Conservation (phyloP, 2,329 filamentous ascomycete species). For the Podosphaera aphanis region DNA sequence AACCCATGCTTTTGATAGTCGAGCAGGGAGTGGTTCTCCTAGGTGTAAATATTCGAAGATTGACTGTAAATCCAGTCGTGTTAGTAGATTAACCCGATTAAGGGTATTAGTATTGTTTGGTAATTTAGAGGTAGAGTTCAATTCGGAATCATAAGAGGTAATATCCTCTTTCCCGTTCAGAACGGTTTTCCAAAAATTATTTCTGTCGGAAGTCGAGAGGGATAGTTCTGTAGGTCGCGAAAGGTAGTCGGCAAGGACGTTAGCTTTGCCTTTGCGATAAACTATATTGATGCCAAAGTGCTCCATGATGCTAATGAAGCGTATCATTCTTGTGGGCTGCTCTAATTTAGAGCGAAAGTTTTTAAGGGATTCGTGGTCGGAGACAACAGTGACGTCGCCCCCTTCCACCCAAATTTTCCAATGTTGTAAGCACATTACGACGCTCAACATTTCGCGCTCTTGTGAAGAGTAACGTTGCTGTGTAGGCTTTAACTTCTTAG, state of each 20-base stretch:
- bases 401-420: too few relatives aligned
- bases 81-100: background rate
- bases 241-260: background rate
- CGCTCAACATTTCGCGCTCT: background rate
- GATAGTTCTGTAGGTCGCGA: background rate
- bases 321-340: background rate
- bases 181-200: background rate
- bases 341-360: background rate
- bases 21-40: background rate
- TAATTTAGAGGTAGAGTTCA: background rate
- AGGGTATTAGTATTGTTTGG: background rate
- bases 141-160: background rate
- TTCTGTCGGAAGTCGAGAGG: background rate
- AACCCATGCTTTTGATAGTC: background rate
- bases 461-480: background rate
- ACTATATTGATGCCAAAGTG: background rate
- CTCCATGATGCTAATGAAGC: background rate
- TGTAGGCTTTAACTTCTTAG: background rate
- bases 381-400: background rate
- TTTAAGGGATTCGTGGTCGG: background rate
- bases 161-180: background rate
- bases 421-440: background rate
- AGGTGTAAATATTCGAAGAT: background rate
- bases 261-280: background rate
- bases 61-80: background rate